Evolutionary conservation across 352 stramenopile genomes (phyloP).

Genomic region (Pythium chondricola): DNA sequence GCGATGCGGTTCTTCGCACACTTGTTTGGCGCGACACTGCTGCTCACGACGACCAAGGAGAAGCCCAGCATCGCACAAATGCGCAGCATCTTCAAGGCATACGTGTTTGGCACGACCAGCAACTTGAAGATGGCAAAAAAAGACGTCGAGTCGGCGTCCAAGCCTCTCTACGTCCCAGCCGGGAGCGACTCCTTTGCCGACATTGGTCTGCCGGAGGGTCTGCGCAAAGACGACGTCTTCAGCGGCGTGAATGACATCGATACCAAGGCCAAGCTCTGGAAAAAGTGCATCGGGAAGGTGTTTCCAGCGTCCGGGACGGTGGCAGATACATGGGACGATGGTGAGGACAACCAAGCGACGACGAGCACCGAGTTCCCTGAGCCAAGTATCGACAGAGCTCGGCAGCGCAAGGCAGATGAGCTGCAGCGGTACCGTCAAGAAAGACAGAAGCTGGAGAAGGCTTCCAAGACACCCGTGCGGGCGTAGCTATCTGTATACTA

Average conservation of each 20-base stretch:
- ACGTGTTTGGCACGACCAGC: constrained; percentile 45
- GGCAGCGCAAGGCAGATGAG: constrained; percentile 71
- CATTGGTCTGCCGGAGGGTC: constrained; percentile 62
- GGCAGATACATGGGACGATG: constrained; percentile 23
- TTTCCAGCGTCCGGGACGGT: constrained; percentile 42
- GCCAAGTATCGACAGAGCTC: constrained; percentile 57
- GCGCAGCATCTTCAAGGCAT: constrained; percentile 51
- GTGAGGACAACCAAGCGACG: constrained; percentile 22
- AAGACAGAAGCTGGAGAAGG: constrained; percentile 51
- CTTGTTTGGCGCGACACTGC: constrained; percentile 77
- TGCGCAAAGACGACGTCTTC: constrained; percentile 37
- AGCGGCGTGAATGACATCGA: constrained; percentile 38
- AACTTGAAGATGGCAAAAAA: constrained; percentile 37
- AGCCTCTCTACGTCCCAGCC: constrained; percentile 64
- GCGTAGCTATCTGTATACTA: too few species aligned
- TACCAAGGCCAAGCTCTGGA: constrained; percentile 62
- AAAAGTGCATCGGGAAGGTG: constrained; percentile 58
- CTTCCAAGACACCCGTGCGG: too few species aligned
- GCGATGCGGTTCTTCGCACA: constrained; percentile 84
- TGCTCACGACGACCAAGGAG: constrained; percentile 86
- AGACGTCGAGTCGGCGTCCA: constrained; percentile 51
- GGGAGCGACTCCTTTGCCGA: constrained; percentile 69
- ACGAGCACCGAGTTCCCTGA: constrained; percentile 49
- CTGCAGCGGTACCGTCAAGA: constrained; percentile 55
- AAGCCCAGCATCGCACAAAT: constrained; percentile 74